Base-by-base conservation (phyloP, 768 basidiomycete genomes). In the Xerocomellus chrysenteron region DNA sequence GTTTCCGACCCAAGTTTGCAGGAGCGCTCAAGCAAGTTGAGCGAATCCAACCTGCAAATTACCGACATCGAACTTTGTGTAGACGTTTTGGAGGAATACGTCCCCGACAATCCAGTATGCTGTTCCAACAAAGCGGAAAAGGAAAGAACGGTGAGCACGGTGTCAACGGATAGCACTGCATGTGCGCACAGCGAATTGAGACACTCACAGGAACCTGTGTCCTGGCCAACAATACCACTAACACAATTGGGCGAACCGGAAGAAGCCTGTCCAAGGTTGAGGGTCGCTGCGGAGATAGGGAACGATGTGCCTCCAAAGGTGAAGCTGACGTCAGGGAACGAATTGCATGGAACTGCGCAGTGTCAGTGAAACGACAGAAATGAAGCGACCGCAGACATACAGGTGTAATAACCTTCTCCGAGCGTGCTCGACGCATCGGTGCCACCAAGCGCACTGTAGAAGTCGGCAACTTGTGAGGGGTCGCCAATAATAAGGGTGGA, bases 11-110 rank as follows among this genome's bases (percentile, higher is more conserved):
- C 35, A 35, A 35, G 5, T 35, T n/a, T 7, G 2, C 16, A 17
- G 37, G 37, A 39, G 7, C 37, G 9, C 7, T 16, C 37, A 39
- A 30, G 50, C 55, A 11, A 57, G 56, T 4, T 35, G 33, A 17
- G 75, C 76, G 49, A 78, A 76, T 32, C 76, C 74, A 8, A 77
- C 75, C 26, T 57, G 65, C 5, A 32, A 60, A 37, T 72, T 71
- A 0, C 67, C 71, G 33, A 74, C 57, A 53, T 78, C 74, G 59
- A 78, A 79, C 5, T 58, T 61, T 19, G 77, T 74, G 56, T 77
- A 81, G 28, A 76, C 74, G 26, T 71, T 72, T 50, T 66, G 67
- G 55, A 80, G 63, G 74, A 80, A 78, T n/a, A 72, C 64, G 33
- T 60, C 58, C 5, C 60, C 66, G 24, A 67, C 2, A 0, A 57